phyloP scores from a whole-genome alignment of 345 rosid genomes.

The Pugionium dolabratum region DNA sequence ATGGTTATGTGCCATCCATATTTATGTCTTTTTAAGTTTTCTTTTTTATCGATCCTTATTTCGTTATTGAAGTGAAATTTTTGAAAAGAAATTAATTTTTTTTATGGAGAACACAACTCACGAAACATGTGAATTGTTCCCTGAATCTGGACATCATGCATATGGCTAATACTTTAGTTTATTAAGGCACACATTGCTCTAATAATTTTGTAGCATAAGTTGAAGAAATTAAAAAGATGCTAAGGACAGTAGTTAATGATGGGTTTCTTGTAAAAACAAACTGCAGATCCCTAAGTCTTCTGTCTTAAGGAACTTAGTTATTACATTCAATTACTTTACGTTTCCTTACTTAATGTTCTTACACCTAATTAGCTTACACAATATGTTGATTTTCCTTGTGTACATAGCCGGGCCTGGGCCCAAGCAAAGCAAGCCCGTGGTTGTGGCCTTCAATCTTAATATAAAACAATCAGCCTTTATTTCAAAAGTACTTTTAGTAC shows the following conservation, averaged over 20 bases:
- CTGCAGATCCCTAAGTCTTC: constrained; percentile 37
- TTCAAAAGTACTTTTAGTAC: no score
- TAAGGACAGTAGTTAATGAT: constrained; percentile 32
- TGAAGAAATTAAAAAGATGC: constrained; percentile 22
- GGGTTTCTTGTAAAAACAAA: constrained; percentile 37
- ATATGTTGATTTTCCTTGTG: not conserved
- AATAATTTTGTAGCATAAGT: not conserved
- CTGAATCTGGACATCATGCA: constrained; percentile 35
- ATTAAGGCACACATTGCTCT: not conserved
- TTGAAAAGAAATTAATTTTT: no score
- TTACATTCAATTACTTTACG: constrained; percentile 34
- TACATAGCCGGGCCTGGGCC: no score
- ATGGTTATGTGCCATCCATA: not conserved
- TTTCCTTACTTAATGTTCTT: constrained; percentile 21
- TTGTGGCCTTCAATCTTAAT: no score
- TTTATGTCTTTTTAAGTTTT: not conserved
- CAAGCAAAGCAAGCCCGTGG: no score
- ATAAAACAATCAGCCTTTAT: no score
- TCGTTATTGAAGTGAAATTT: no score
- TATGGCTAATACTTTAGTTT: constrained; percentile 27
- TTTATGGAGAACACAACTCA: constrained; percentile 34
- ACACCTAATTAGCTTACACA: not conserved
- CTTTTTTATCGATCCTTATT: no score
- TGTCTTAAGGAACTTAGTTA: constrained; percentile 42
- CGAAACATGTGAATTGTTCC: constrained; percentile 39